Base-by-base conservation (phyloP, 148 eudicot species). In the Rhododendron mucronatum region DNA sequence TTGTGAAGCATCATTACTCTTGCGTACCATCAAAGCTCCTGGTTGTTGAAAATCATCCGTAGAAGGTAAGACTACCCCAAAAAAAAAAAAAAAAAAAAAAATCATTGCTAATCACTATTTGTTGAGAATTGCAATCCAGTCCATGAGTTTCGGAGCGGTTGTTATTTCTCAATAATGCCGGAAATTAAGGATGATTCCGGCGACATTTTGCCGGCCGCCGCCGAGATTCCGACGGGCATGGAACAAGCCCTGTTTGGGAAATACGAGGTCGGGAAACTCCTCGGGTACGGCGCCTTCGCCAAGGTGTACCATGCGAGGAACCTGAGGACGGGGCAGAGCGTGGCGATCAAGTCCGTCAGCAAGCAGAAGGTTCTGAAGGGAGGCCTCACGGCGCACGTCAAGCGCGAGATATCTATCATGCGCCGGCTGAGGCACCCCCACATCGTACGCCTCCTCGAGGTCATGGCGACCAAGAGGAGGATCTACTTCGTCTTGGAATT, bases 241-340 rank as follows among this genome's bases (percentile, higher is more conserved):
- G 53, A 76, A 2, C 20, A 51, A 11, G 81, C 26, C 26, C 82
- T 94, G 4, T 86, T 92, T 61, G 94, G 85, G 0, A 92, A 93
- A 28, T 95, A 95, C 86, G 94, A 94, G 88, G 50, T 95, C 4
- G 96, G 96, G 0, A 86, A 86, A 20, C 90, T 95, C 14, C 83
- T 95, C 2, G 98, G 98, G 7, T 88, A 86, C 67, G 98, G 98
- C 33, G 95, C 92, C 3, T 95, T 92, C 77, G 98, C 92, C 0
- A 95, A 95, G 83, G 98, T 95, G 3, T 95, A 94, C 91, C 92
- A 93, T 78, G 98, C 92, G 35, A 89, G 93, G 51, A 80, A 91
- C 87, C 0, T 87, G 1, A 59, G 28, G 14, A 89, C 92, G 1
- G 93, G 93, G 14, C 92, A 92, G 51, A 91, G 92, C 87, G 95